Conservation (phyloP, 176 grass and related monocot genomes). For the Tuctoria greenei region DNA sequence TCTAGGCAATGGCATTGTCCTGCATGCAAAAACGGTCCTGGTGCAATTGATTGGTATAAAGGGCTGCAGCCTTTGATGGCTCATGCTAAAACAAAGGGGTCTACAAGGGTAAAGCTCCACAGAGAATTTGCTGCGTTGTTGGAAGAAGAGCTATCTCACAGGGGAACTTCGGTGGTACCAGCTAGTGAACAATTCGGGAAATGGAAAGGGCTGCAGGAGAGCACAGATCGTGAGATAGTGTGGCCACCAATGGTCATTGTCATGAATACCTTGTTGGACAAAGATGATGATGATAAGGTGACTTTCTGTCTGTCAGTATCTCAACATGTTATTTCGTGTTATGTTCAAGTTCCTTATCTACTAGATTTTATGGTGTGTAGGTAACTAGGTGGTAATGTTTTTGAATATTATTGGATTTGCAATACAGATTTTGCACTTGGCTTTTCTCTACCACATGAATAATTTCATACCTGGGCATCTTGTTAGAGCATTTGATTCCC, state of each 20-base stretch:
- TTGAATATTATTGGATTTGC: neutral
- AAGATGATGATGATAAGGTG: slow-evolving; percentile 80
- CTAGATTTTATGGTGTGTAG: slow-evolving; percentile 12
- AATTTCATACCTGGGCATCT: no score
- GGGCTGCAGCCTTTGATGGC: slow-evolving; percentile 75
- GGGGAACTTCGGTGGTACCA: slow-evolving; percentile 71
- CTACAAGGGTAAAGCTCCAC: slow-evolving; percentile 74
- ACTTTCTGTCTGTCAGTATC: slow-evolving; percentile 15
- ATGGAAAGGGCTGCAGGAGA: slow-evolving; percentile 74
- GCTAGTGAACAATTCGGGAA: slow-evolving; percentile 72
- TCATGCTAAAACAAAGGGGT: slow-evolving; percentile 85
- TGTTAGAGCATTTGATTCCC: neutral
- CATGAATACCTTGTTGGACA: slow-evolving; percentile 75
- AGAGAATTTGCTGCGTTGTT: slow-evolving; percentile 73
- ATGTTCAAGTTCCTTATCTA: neutral
- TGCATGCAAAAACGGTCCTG: slow-evolving; percentile 87
- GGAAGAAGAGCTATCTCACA: slow-evolving; percentile 67
- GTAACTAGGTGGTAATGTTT: neutral
- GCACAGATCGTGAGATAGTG: slow-evolving; percentile 58
- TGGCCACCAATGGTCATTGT: slow-evolving; percentile 97
- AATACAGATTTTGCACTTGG: slow-evolving; percentile 13
- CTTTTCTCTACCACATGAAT: no score
- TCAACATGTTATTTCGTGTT: neutral
- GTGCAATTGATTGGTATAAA: slow-evolving; percentile 90
- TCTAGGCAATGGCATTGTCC: slow-evolving; percentile 69